A percentile compares a stretch with the other conserved stretches of the same genome.
phyloP scores from a whole-genome alignment of 352 stramenopile genomes.

The Pythium biforme region DNA sequence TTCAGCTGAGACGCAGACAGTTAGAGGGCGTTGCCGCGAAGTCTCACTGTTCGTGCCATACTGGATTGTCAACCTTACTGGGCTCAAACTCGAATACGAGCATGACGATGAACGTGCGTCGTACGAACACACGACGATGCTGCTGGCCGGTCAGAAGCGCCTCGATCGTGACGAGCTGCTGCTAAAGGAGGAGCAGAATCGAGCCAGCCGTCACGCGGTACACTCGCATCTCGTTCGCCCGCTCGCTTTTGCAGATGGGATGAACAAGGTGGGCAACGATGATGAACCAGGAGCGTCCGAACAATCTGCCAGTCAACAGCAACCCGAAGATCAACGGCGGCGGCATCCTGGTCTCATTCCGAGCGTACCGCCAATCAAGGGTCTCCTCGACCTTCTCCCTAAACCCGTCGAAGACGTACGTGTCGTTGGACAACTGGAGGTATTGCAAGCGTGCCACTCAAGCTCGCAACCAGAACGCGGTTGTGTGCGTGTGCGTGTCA shows the following conservation, averaged over 20 bases:
- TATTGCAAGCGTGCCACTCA: conserved; percentile 83
- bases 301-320: background rate
- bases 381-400: conserved; percentile 76
- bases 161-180: conserved; percentile 78
- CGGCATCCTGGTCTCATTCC: conserved; percentile 72
- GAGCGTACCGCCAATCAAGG: conserved; percentile 78
- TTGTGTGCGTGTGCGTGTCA: conserved; percentile 74
- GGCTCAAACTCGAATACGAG: conserved; percentile 81
- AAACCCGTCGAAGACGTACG: conserved; percentile 66
- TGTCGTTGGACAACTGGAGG: conserved; percentile 61
- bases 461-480: conserved; percentile 62
- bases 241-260: background rate
- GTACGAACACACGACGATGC: conserved; percentile 66
- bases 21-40: conserved; percentile 58
- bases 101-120: conserved; percentile 74
- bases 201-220: conserved; percentile 31
- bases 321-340: conserved; percentile 43
- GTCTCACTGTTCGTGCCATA: conserved; percentile 85
- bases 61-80: conserved; percentile 88
- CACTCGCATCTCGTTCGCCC: conserved; percentile 65
- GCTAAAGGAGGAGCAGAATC: conserved; percentile 60
- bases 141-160: conserved; percentile 73
- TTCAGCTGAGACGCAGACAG: conserved; percentile 56
- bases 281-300: background rate
- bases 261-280: background rate